Base-by-base conservation (phyloP, 768 basidiomycete genomes). In the Tremella fuciformis region DNA sequence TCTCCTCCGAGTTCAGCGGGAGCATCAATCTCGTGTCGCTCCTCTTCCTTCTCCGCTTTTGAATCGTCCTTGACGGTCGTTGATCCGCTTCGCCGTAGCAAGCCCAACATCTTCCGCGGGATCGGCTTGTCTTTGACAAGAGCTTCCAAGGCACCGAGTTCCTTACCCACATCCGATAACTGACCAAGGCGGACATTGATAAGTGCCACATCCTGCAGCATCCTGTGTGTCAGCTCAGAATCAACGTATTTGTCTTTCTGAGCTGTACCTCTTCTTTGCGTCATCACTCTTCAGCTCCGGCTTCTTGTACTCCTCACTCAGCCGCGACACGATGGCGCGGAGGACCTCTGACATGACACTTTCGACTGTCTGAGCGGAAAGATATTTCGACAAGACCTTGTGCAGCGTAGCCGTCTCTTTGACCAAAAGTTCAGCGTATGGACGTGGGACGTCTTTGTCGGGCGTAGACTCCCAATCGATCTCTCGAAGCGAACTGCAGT, bases 331-430 rank as follows among this genome's bases (percentile, higher is more conserved):
- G 77, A 97, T 92, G 13, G 90, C 86, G 18, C 88, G 88, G 60
- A 97, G 87, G 13, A 98, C 96, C 73, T 97, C 90, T 37, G 86
- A 84, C 89, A 97, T 93, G 73, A 99, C 91, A 75, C 83, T 84
- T 89, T 93, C 90, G 44, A 96, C 89, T 24, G 91, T 83, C 29
- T 84, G 81, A 46, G 81, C 77, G 15, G 88, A 81, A 25, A 97
- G 81, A 77, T 96, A 98, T 49, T 93, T 88, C 47, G 90, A 89
- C 42, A 98, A 81, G 51, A 99, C 91, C 75, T 94, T 98, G 79
- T 98, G 91, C 51, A 99, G 81, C 25, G 90, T 94, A 56, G 89
- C 87, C 18, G 92, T 93, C 78, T 99, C 96, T 78, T 91, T 93
- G 67, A 93, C 86, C 41, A 99, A 81, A 57, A 90, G 79, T 68